Percentiles rank a stretch among this genome's conserved stretches.
Evolutionary conservation across 176 grass and related monocot species (phyloP).

Genomic region (Avena atlantica): DNA sequence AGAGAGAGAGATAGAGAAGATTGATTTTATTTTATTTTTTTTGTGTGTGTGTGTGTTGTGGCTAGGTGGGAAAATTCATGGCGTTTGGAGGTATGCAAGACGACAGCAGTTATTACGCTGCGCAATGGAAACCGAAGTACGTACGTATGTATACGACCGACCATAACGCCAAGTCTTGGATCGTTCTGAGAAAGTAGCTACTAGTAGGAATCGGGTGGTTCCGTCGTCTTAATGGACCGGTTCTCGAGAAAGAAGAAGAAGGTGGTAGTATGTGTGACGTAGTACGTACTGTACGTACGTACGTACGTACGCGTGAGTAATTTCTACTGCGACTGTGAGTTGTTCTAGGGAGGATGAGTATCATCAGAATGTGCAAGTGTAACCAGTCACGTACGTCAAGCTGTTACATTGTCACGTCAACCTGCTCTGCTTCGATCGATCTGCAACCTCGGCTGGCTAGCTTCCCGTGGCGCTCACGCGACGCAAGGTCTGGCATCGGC

Average conservation of each 20-base stretch:
- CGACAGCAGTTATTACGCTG: slow-evolving; percentile 9
- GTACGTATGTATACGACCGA: neutral
- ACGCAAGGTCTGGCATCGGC: neutral
- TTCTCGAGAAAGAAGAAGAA: neutral
- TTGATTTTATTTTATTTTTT: no score
- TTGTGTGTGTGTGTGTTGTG: neutral
- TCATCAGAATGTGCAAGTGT: no score
- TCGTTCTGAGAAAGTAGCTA: neutral
- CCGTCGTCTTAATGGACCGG: neutral
- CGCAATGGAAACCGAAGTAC: slow-evolving; percentile 36
- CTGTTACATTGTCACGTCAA: neutral
- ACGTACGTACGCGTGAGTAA: no score
- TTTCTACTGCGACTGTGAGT: no score
- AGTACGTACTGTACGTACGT: no score
- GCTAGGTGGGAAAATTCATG: neutral
- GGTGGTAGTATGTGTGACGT: no score
- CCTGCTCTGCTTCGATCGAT: neutral
- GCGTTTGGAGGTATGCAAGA: slow-evolving; percentile 2
- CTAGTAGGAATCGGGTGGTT: neutral
- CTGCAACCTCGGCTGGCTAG: neutral
- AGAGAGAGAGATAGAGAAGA: neutral
- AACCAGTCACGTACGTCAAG: neutral
- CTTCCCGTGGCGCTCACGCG: neutral
- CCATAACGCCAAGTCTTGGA: slow-evolving; percentile 22
- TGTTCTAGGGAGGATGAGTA: no score